Evolutionary conservation across 1,284 basidiomycete species (phyloP), one percentile per base, ranked within the genome.

Genomic region (Malassezia brasiliensis): DNA sequence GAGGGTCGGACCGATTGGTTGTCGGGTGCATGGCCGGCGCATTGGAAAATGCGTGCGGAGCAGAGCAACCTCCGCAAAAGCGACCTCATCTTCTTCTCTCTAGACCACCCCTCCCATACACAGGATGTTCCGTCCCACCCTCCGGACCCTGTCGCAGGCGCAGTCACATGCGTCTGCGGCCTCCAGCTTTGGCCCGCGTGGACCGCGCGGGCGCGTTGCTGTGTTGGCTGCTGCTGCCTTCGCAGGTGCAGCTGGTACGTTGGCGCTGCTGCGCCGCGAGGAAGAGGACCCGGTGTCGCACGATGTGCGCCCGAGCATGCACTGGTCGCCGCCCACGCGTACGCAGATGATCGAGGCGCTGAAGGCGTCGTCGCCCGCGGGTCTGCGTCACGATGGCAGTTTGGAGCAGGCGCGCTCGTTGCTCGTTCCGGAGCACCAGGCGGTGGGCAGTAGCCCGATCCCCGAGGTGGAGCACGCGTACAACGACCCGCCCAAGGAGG

Each of bases 341-440:
- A 61, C 68, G 17, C 70, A 74, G 63, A 74, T 74, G 72, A 59
- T 74, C 60, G 64, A 67, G 30, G 72, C 72, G 10, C 67, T 74
- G 49, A 66, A 64, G 57, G 60, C 60, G 32, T 69, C 66, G 22
- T 70, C 66, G 4, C 59, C 65, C 5, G 61, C 60, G 31, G 54
- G 51, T 34, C 58, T 73, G 8, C 67, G 70, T n/a, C 55, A 63
- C 31, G 64, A 65, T 19, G 58, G 61, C 38, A 58, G 31, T 49
- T 40, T 54, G 14, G 50, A 59, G 19, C 62, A 65, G 52, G 52
- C 61, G 42, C 36, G 52, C n/a, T 64, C 65, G 39, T 62, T 71
- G 19, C 34, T 63, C 19, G 50, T 59, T n/a, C 57, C 61, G 8
- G 58, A 63, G 48, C 63, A 64, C 45, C 54, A 67, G 31, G 56